Evolutionary conservation across 768 basidiomycete species (phyloP), one percentile per base, ranked within the genome.

Genomic region (Tulasnella sp.): DNA sequence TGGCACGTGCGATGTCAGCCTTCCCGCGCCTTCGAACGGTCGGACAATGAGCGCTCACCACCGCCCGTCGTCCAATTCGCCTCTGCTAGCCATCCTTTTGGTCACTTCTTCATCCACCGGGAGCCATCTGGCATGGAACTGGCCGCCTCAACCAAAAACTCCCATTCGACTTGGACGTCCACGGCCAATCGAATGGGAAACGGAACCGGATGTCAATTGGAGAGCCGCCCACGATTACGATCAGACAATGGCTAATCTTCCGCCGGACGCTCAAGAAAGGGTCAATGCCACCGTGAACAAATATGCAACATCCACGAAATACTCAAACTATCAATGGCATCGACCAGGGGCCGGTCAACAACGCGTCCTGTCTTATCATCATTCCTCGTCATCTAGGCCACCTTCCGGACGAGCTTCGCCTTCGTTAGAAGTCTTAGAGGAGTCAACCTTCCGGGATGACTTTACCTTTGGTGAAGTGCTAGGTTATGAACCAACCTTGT

Each of bases 101-200:
- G 91, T 94, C 52, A 92, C 92, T 5, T 89, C 89, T 14, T 94
- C 93, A 9, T 88, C 91, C 7, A 91, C 89, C 77, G 92, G 90
- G 34, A 87, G 89, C 11, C 89, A 83, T 75, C 81, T 94, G 5
- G 89, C 93, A 68, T 94, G 89, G 78, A 84, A 91, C 74, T 96
- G 93, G 90, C 95, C 95, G 0, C 89, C 92, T 16, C 83, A 82
- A 16, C 92, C 93, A 16, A 76, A 81, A 14, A 81, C 87, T 1
- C 84, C 87, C 5, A 83, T 88, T 4, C 85, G 95, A 72, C 85
- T 96, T 35, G 85, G 86, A 67, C 88, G 94, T 66, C 87, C 93
- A 3, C 82, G 83, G 35, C 90, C 89, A 66, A 80, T 87, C 65
- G 90, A 92, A 79, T 90, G 89, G 83, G 86, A 72, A 85, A 89